Evolutionary conservation across 805 yeast genomes (phyloP).

Genomic region (Trichomonascus vanleenenianus): DNA sequence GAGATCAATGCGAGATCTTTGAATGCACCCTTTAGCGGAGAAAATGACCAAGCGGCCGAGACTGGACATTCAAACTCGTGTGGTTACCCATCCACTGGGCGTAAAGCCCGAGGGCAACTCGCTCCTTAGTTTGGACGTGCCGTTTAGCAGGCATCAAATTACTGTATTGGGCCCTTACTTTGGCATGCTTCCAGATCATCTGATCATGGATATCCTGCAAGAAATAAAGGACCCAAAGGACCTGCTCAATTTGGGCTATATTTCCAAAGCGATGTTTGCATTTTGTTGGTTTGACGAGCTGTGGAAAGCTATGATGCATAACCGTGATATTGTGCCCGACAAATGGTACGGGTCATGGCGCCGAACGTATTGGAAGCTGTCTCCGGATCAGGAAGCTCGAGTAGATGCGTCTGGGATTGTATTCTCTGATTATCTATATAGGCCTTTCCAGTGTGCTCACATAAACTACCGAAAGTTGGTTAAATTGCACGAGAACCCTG

Average conservation of each 20-base stretch:
- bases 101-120: too few relatives aligned
- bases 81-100: too few relatives aligned
- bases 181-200: constrained; percentile 19
- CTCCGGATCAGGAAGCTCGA: constrained; percentile 10
- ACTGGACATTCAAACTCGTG: too few relatives aligned
- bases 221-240: constrained; percentile 41
- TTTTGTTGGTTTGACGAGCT: constrained; percentile 68
- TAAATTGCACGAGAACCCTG: constrained; percentile 33
- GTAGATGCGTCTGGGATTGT: constrained; percentile 32
- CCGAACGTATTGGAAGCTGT: constrained; percentile 38
- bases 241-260: constrained; percentile 44
- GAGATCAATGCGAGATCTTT: too few relatives aligned
- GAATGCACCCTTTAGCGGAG: too few relatives aligned
- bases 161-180: constrained; percentile 43
- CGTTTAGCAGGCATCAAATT: too few relatives aligned
- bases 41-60: too few relatives aligned
- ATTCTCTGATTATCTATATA: constrained; percentile 69
- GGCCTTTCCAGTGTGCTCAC: constrained; percentile 78
- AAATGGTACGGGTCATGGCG: constrained; percentile 83
- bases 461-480: constrained; percentile 50
- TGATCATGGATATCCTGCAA: constrained; percentile 33
- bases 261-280: constrained; percentile 65
- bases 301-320: constrained; percentile 58
- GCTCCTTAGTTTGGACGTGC: too few relatives aligned
- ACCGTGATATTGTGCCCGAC: constrained; percentile 25